Evolutionary conservation across 306 rosid species (phyloP).

Genomic region (Geum urbanum): DNA sequence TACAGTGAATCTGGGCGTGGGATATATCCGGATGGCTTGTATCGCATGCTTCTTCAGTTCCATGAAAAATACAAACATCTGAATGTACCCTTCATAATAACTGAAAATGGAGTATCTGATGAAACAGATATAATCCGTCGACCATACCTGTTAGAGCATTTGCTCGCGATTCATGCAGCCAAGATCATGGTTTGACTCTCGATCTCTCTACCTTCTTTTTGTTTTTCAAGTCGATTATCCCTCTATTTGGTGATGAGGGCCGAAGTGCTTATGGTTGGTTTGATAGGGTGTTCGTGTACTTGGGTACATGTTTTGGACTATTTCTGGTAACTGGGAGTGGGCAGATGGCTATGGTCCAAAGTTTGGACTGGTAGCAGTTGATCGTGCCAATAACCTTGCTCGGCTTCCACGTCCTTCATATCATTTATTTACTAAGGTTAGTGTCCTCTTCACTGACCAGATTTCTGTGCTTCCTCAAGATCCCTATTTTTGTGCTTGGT

Average conservation of each 20-base stretch:
- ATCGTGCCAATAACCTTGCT: slow-evolving; percentile 63
- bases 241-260: slow-evolving; percentile 17
- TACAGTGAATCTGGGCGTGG: slow-evolving; percentile 99
- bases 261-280: slow-evolving; percentile 25
- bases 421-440: slow-evolving; percentile 76
- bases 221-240: slow-evolving; percentile 6
- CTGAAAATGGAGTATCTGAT: slow-evolving; percentile 91
- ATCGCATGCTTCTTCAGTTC: slow-evolving; percentile 81
- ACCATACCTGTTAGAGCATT: slow-evolving; percentile 82
- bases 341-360: slow-evolving; percentile 99
- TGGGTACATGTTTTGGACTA: slow-evolving; percentile 81
- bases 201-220: slow-evolving; percentile 1
- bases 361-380: slow-evolving; percentile 97
- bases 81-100: slow-evolving; percentile 67
- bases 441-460: slow-evolving; percentile 16
- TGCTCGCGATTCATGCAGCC: slow-evolving; percentile 82
- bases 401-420: slow-evolving; percentile 85
- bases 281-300: slow-evolving; percentile 70
- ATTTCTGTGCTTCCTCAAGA: slow-evolving; percentile 10
- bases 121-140: slow-evolving; percentile 86
- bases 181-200: slow-evolving; percentile 56
- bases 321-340: slow-evolving; percentile 99
- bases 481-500: slow-evolving; percentile 15
- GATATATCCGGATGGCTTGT: slow-evolving; percentile 96
- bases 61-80: slow-evolving; percentile 90